Conservation (phyloP, 1,139 yeast species). For the Blastobotrys capitulatus region DNA sequence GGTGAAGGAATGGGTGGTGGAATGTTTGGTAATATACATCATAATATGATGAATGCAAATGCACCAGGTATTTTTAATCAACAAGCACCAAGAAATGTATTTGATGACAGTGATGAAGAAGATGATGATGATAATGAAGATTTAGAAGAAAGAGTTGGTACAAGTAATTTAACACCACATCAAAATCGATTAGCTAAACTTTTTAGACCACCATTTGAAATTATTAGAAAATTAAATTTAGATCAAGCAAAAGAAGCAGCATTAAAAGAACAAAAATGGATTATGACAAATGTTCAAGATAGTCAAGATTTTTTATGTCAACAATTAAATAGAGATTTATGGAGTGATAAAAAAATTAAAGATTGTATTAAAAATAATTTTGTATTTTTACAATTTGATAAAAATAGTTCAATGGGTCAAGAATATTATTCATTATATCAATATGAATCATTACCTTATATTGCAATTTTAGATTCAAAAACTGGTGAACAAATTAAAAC, state of each 20-base stretch:
- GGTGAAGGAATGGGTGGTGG: background rate
- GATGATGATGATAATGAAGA: constrained; percentile 19
- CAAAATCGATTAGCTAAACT: constrained; percentile 71
- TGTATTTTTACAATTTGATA: constrained; percentile 66
- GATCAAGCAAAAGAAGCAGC: constrained; percentile 72
- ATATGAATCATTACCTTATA: constrained; percentile 70
- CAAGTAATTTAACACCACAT: constrained; percentile 44
- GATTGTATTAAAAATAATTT: constrained; percentile 60
- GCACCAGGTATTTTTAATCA: constrained; percentile 46
- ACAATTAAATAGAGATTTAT: constrained; percentile 83
- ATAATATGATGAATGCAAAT: background rate
- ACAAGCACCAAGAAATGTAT: constrained; percentile 23
- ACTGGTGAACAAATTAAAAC: constrained; percentile 82
- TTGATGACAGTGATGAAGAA: constrained; percentile 15
- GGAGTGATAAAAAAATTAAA: constrained; percentile 73
- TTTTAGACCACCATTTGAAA: constrained; percentile 91
- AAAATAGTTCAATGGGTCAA: constrained; percentile 68
- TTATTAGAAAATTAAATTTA: constrained; percentile 60
- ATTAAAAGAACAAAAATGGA: constrained; percentile 64
- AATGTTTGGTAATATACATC: background rate
- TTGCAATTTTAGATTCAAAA: constrained; percentile 88
- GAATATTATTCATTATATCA: constrained; percentile 70
- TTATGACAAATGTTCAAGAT: constrained; percentile 83
- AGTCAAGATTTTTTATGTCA: constrained; percentile 82
- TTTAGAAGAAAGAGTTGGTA: constrained; percentile 21